These are phyloP conservation scores for Aplosporella prunicola DNA, from an alignment of 2,329 filamentous ascomycete genomes.

Conservation along the genomic window DNA sequence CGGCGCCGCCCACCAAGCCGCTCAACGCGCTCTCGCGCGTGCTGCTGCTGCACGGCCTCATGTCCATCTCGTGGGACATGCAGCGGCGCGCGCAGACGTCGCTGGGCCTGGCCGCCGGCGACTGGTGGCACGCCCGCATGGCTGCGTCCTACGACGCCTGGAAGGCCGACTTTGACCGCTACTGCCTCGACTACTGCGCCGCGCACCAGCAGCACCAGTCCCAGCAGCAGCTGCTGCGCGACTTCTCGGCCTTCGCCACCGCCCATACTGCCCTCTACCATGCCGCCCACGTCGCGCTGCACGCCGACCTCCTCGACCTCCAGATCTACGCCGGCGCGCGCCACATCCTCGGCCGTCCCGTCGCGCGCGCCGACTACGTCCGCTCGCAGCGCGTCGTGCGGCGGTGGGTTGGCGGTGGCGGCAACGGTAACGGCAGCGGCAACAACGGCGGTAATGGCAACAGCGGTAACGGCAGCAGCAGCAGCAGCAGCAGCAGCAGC, in stretches of 20 bases:
- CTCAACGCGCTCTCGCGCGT: constrained; percentile 46
- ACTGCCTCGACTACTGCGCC: constrained; percentile 31
- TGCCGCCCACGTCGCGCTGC: constrained; percentile 46
- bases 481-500: neutral
- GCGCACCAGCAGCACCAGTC: neutral
- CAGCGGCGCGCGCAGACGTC: constrained; percentile 53
- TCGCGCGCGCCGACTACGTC: constrained; percentile 41
- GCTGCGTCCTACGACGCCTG: constrained; percentile 47
- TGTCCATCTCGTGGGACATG: constrained; percentile 55
- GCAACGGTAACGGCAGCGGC: no score
- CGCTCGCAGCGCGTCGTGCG: constrained; percentile 44
- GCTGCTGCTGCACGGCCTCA: constrained; percentile 50
- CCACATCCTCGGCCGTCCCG: constrained; percentile 49
- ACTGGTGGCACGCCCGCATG: constrained; percentile 49
- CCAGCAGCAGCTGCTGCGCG: constrained; percentile 16
- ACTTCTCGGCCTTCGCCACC: constrained; percentile 41
- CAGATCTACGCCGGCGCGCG: constrained; percentile 53
- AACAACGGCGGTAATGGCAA: no score
- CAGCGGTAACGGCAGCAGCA: neutral
- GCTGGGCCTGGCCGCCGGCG: constrained; percentile 38
- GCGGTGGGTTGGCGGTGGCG: constrained; percentile 37
- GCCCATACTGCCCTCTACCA: constrained; percentile 50
- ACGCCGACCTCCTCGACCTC: constrained; percentile 51
- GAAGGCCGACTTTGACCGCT: constrained; percentile 49
- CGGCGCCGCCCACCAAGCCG: constrained; percentile 19